Percentiles rank a stretch among this genome's conserved stretches.
Conservation (phyloP, 805 yeast genomes). For the Yamadazyma paraphyllophila region DNA sequence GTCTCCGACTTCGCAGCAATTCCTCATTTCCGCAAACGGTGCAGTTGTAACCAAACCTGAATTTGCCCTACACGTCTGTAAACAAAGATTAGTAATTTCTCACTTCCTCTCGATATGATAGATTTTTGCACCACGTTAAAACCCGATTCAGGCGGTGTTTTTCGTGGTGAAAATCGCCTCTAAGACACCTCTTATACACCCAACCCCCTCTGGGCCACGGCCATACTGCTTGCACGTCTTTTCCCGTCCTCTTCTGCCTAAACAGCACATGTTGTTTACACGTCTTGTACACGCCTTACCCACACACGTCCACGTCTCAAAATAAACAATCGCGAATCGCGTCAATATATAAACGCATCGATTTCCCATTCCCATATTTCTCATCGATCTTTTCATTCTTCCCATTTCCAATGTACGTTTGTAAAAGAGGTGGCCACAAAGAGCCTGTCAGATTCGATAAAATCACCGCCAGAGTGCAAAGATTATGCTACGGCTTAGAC, state of each 20-base stretch:
- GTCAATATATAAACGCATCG: constrained; percentile 5
- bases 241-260: neutral
- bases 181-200: too few relatives aligned
- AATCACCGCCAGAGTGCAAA: constrained; percentile 87
- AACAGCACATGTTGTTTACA: neutral
- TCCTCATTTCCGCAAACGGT: neutral
- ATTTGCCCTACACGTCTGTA: too few relatives aligned
- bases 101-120: too few relatives aligned
- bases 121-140: too few relatives aligned
- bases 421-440: constrained; percentile 89
- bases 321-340: constrained; percentile 5
- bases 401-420: constrained; percentile 70
- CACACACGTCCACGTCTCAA: neutral
- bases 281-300: neutral
- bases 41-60: too few relatives aligned
- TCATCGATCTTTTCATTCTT: neutral
- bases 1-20: constrained; percentile 3
- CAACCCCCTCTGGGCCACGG: too few relatives aligned
- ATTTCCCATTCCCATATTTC: neutral
- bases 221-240: neutral
- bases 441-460: constrained; percentile 95
- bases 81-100: too few relatives aligned
- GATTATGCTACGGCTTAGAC: constrained; percentile 93
- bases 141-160: too few relatives aligned
- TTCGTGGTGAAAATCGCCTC: too few relatives aligned